Base-by-base conservation (phyloP, 2,329 filamentous ascomycete genomes). In the Fusarium nelsonii region DNA sequence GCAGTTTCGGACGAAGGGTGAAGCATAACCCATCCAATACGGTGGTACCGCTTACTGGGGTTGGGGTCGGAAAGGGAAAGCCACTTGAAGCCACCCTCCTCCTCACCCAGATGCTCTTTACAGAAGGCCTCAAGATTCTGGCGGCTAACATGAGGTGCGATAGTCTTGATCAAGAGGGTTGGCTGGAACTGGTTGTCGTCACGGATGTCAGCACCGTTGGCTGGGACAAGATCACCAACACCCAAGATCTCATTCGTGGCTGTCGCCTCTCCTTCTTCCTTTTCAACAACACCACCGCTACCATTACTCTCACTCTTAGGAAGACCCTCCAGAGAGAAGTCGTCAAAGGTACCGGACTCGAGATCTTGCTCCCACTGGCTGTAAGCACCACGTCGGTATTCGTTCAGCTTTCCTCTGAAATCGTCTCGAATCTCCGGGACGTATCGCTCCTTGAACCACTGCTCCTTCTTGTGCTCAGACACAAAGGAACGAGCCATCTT, bases 401-500 rank as follows among this genome's bases (percentile, higher is more conserved):
- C 91, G 78, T 91, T 91, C 54, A 98, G 83, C 74, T 93, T 91
- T 63, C 84, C 83, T 58, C 91, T 90, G 74, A 97, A 88, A 3
- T 87, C 85, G 70, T 94, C 90, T 53, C 92, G 87, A 56, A 95
- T 89, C 71, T 96, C 93, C 1, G 93, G 88, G 32, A 97, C 90
- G 74, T 99, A 99, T 77, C 93, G 90, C 80, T 99, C 96, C 73
- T 91, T 93, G 82, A 99, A 99, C 96, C 96, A 99, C 77, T 99
- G 95, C 78, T 99, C 96, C 43, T 90, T 90, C 78, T 97, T 97
- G 81, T 99, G 96, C 73, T 94, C 91, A 50, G 91, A 88, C 41
- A 99, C 96, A 77, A 99, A 99, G 2, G 88, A 85, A 69, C 94
- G 90, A 1, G 96, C 94, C 91, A 97, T 95, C 77, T 90, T 91